These are phyloP conservation scores for Colletotrichum lindemuthianum DNA, from an alignment of 2,329 filamentous ascomycete species.

Conservation along the genomic window DNA sequence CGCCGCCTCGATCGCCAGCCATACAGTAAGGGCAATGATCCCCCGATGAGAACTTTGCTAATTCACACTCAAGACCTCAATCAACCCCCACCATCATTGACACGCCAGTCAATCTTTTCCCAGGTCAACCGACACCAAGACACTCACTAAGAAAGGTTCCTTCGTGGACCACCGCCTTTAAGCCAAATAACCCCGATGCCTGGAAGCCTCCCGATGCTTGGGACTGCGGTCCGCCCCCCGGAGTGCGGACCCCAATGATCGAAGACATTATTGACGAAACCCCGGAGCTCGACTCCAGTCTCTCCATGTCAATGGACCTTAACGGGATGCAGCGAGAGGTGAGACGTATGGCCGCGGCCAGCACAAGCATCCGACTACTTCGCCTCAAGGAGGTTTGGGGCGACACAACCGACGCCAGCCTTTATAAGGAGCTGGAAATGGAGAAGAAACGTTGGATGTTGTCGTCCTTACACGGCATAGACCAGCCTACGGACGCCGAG, in stretches of 20 bases:
- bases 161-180: constrained; percentile 41
- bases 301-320: constrained; percentile 40
- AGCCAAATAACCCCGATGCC: constrained; percentile 50
- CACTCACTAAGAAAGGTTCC: constrained; percentile 26
- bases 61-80: constrained; percentile 4
- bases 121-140: constrained; percentile 18
- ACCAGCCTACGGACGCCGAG: constrained; percentile 43
- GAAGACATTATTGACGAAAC: constrained; percentile 39
- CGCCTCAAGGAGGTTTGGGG: constrained; percentile 64
- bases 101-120: constrained; percentile 35
- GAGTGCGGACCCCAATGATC: constrained; percentile 34
- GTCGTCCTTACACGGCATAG: constrained; percentile 62
- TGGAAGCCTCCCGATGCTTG: constrained; percentile 59
- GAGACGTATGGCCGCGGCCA: constrained; percentile 63
- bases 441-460: constrained; percentile 72
- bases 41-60: constrained; percentile 2
- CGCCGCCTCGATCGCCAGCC: constrained; percentile 44
- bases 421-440: constrained; percentile 62
- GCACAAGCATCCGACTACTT: constrained; percentile 61
- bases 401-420: constrained; percentile 53
- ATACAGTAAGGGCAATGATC: constrained; percentile 40
- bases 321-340: constrained; percentile 62
- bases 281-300: constrained; percentile 36
- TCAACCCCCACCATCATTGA: constrained; percentile 13
- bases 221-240: constrained; percentile 46